These are phyloP conservation scores for Apiospora arundinis DNA, from an alignment of 2,329 filamentous ascomycete species.

Conservation along the genomic window DNA sequence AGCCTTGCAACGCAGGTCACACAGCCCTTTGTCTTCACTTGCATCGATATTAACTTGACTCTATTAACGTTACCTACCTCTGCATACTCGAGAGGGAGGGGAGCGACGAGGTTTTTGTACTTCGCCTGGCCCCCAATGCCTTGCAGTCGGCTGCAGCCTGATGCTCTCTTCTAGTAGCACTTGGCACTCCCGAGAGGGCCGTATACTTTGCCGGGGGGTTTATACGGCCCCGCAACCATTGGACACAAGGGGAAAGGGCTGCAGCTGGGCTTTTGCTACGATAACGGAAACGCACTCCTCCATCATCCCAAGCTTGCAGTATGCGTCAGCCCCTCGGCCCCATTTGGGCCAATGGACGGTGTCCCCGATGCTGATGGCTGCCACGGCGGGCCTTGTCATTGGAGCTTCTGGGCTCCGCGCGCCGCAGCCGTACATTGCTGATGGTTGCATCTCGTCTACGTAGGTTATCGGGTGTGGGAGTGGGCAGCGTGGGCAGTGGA, in stretches of 20 bases:
- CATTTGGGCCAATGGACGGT: not conserved
- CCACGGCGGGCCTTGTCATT: not conserved
- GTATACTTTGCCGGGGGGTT: not conserved
- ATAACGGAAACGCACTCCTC: not conserved
- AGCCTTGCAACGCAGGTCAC: not conserved
- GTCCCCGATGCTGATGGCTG: slow-evolving; percentile 17
- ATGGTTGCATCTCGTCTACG: slow-evolving; percentile 10
- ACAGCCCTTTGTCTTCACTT: not conserved
- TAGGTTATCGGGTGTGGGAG: slow-evolving; percentile 12
- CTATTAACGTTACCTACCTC: not conserved
- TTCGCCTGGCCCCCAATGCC: not conserved
- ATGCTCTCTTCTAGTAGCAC: not conserved
- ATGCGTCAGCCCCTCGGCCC: slow-evolving; percentile 10
- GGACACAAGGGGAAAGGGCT: slow-evolving; percentile 1
- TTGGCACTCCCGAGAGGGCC: not conserved
- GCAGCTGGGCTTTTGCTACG: not conserved
- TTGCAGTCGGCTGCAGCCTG: slow-evolving; percentile 14
- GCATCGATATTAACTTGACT: not conserved
- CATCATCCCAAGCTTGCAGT: not conserved
- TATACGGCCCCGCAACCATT: not conserved
- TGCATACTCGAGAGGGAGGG: not conserved
- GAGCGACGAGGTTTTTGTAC: not conserved
- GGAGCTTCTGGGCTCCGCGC: not conserved
- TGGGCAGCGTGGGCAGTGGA: not conserved
- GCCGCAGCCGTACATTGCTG: slow-evolving; percentile 12